Conservation (phyloP, 768 basidiomycete genomes). For the Amanita pseudoporphyria region DNA sequence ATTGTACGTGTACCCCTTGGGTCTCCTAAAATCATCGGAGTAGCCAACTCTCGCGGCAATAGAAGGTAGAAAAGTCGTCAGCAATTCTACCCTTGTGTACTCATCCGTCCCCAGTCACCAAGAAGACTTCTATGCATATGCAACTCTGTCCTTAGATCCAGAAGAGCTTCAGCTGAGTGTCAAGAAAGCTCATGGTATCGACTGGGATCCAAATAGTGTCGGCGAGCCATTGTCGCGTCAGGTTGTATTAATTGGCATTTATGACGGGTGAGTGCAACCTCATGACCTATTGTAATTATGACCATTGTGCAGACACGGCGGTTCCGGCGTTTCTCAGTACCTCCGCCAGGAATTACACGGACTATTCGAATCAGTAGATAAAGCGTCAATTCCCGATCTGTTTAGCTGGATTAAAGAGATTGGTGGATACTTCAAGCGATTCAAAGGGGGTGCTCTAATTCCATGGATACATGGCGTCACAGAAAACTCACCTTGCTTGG, state of each 20-base stretch:
- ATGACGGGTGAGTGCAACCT: conserved; percentile 58
- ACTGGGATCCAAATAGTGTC: conserved; percentile 61
- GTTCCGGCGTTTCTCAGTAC: conserved; percentile 82
- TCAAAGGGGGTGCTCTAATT: conserved; percentile 66
- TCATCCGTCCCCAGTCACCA: conserved; percentile 44
- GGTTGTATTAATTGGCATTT: conserved; percentile 81
- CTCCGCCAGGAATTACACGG: conserved; percentile 80
- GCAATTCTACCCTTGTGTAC: neutral
- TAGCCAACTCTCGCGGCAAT: conserved; percentile 67
- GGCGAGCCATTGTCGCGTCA: conserved; percentile 57
- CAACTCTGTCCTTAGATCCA: conserved; percentile 65
- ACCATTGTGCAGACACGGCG: conserved; percentile 63
- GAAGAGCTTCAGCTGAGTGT: conserved; percentile 61
- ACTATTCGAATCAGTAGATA: conserved; percentile 71
- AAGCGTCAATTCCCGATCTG: conserved; percentile 62
- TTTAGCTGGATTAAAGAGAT: conserved; percentile 68
- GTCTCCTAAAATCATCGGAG: conserved; percentile 71
- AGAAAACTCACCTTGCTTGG: conserved; percentile 33
- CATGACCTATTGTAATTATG: neutral
- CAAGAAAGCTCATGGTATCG: conserved; percentile 47
- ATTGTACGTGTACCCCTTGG: conserved; percentile 58
- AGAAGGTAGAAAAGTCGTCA: conserved; percentile 37
- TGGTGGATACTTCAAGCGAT: conserved; percentile 90
- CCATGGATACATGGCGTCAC: conserved; percentile 47
- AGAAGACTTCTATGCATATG: conserved; percentile 79